Base-by-base conservation (phyloP, 805 yeast genomes). In the Jamesozyma spencerorum region DNA sequence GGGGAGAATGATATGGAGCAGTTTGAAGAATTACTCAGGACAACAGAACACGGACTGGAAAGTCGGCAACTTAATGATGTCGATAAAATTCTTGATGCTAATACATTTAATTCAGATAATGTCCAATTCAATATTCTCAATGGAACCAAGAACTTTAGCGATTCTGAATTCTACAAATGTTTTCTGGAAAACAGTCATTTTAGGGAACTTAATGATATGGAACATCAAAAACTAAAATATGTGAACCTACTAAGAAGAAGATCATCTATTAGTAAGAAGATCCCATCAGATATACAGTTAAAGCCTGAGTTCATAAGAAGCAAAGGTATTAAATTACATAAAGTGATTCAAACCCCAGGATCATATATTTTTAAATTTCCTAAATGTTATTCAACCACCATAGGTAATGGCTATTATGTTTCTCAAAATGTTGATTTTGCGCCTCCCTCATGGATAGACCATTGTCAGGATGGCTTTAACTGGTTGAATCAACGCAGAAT, bases 321-420 rank as follows among this genome's bases (percentile, higher is more conserved):
- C 17, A 49, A 68, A 26, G 80, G 78, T 0, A 77, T 81, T 15
- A 60, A 54, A 4, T 71, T 65, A 19, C 61, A 66, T 34, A 68
- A 71, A 5, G 60, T 73, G 0, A 54, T 68, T n/a, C 88, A 81
- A 53, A 65, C 64, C 30, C 77, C 80, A 0, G 84, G 85, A 1
- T 83, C 81, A 28, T 67, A 69, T 41, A 60, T 82, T 5, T 62
- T 80, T 43, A 76, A 71, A 41, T 77, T 62, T 47, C 86, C 88
- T 0, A 66, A 68, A 40, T 52, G 74, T 0, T 80, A 74, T 51
- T 63, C 79, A 1, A 56, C 76, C 12, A 60, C 56, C 4, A 53
- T 79, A 3, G 74, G 80, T 0, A 54, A 74, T 13, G 87, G 86
- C 0, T 67, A 75, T 38, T 69, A 69, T 32, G 55, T 79, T 5